Evolutionary conservation across 805 yeast genomes (phyloP).

Genomic region (Saturnispora zaruensis): DNA sequence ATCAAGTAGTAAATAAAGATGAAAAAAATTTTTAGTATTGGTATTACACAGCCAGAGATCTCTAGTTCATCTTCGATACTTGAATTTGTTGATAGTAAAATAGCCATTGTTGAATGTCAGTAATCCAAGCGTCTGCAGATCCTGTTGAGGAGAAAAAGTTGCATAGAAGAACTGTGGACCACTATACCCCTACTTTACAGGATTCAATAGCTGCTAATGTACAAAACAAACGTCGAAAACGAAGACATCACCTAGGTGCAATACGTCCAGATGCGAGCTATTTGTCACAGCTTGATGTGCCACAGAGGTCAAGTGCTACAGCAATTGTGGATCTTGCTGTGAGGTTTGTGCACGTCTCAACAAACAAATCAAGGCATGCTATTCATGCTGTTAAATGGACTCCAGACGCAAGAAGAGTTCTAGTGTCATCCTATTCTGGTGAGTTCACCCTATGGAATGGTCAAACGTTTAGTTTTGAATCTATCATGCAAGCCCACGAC

Average conservation of each 20-base stretch:
- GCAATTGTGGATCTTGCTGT: constrained; percentile 53
- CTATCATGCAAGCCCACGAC: constrained; percentile 98
- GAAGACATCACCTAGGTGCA: constrained; percentile 35
- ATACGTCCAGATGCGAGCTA: constrained; percentile 65
- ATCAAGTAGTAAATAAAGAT: background rate
- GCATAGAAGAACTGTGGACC: constrained; percentile 67
- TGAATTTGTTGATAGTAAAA: background rate
- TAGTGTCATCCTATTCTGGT: constrained; percentile 88
- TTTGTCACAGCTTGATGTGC: constrained; percentile 56
- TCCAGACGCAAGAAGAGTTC: constrained; percentile 85
- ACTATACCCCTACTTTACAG: constrained; percentile 65
- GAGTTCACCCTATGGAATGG: constrained; percentile 98
- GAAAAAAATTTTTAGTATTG: background rate
- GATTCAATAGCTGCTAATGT: constrained; percentile 44
- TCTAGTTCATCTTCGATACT: background rate
- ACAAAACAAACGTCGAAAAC: constrained; percentile 30
- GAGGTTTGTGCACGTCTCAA: constrained; percentile 82
- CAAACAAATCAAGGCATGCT: constrained; percentile 87
- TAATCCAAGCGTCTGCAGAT: constrained; percentile 8
- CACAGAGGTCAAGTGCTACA: constrained; percentile 40
- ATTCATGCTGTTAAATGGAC: constrained; percentile 92
- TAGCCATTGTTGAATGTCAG: background rate
- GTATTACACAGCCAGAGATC: constrained; percentile 1
- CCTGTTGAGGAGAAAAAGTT: constrained; percentile 13
- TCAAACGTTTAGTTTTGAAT: constrained; percentile 87